Percentiles rank a stretch among this genome's conserved stretches.
Conservation (phyloP, 192 early-diverging fungal species). For the Entomortierella beljakovae region DNA sequence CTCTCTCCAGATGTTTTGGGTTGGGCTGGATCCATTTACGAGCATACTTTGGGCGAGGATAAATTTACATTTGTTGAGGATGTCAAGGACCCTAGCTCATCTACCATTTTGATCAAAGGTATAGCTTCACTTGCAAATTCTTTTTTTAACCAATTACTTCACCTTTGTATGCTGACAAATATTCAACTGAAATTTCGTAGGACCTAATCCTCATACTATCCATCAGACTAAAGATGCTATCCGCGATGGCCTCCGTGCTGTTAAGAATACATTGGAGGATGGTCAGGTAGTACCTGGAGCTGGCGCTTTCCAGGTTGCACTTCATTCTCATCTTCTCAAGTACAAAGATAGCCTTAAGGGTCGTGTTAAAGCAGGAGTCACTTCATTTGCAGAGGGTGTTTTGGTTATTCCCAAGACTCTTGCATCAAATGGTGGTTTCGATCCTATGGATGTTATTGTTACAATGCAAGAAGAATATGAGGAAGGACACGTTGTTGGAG, state of each 20-base stretch:
- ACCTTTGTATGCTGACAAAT: background rate
- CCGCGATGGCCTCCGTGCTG: constrained; percentile 96
- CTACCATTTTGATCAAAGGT: constrained; percentile 96
- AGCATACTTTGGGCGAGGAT: constrained; percentile 97
- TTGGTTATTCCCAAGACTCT: constrained; percentile 97
- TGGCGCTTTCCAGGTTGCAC: constrained; percentile 96
- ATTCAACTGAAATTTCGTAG: constrained; percentile 53
- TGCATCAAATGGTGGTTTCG: constrained; percentile 95
- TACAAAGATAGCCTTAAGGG: constrained; percentile 93
- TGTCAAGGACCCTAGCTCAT: constrained; percentile 87
- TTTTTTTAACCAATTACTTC: no score
- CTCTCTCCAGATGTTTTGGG: constrained; percentile 87
- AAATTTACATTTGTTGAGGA: constrained; percentile 99
- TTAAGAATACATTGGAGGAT: constrained; percentile 99
- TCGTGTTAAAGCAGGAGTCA: constrained; percentile 94
- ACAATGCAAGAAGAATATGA: constrained; percentile 91
- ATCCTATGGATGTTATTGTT: constrained; percentile 96
- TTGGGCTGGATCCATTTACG: constrained; percentile 93
- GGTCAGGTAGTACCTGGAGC: constrained; percentile 89
- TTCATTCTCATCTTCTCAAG: constrained; percentile 84
- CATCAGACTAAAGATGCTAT: constrained; percentile 97
- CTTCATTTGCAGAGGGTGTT: constrained; percentile 96
- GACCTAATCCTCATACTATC: constrained; percentile 93
- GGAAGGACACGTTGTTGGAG: constrained; percentile 91
- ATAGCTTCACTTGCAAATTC: background rate